Evolutionary conservation across 257 asterid genomes (phyloP), one percentile per base, ranked within the genome.

Genomic region (Handroanthus guayacan): DNA sequence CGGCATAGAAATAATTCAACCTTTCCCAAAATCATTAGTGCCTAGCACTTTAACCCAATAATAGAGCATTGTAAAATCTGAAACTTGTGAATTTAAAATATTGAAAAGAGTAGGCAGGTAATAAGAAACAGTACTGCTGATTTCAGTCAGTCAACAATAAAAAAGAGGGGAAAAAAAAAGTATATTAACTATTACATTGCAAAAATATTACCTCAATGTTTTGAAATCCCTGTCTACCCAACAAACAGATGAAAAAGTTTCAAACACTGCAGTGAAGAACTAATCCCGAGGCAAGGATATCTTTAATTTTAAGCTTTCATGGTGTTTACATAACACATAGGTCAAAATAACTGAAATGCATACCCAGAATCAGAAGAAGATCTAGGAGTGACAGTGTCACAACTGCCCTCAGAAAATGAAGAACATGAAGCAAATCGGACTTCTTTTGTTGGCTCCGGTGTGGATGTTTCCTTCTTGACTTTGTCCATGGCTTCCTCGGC

Each of bases 361-460:
- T 86, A 90, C 96, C 86, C 72, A 44, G 90, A 82, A 60, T 82
- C 87, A 68, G 79, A 78, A 14, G 84, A 78, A 67, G 81, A 85
- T 79, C 81, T 77, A 1, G 85, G 87, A 20, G 90, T 82, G 64
- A 70, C 41, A 34, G 65, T 71, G 61, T 80, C 91, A 50, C 75
- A 77, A 82, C 92, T 82, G 68, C 80, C 69, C 39, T 85, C 87
- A 20, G 88, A 79, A 61, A 81, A 13, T 60, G 82, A 80, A 47
- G 84, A 79, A 67, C 70, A 60, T 16, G 81, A 77, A 64, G 66
- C 70, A 70, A 74, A 61, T 71, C 67, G 61, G 37, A 51, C 70
- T 57, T 84, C 84, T 66, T 73, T 74, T 6, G 74, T 69, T 13
- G 83, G 56, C 75, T 76, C 80, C n/a, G 79, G 86, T 66, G 84